Base-by-base conservation (phyloP, 2,329 filamentous ascomycete genomes). In the Neophaeococcomyces mojaviensis region DNA sequence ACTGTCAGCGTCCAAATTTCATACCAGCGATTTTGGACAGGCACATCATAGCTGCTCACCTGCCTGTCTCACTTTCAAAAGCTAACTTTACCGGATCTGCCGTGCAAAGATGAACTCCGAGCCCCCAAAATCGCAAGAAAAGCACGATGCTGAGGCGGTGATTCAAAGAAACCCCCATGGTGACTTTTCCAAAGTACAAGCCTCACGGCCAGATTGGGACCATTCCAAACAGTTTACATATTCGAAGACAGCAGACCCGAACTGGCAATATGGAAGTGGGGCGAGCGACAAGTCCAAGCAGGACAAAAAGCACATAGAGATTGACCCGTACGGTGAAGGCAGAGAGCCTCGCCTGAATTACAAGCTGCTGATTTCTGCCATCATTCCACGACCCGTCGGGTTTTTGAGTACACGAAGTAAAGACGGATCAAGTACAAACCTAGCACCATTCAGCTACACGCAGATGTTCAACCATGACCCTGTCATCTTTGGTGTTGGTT, bases 381-480 rank as follows among this genome's bases (percentile, higher is more conserved):
- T 96, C 55, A 76, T 88, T 13, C 90, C 90, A 1, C 79, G 90
- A 10, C 90, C 90, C 10, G 83, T 96, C 37, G 79, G 78, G 1
- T 79, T 82, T 52, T 64, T 81, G 12, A 74, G 71, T 40, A 83
- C 79, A 1, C 62, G 71, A 30, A 74, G 70, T 2, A 68, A 68
- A 32, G 83, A 88, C 58, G 86, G 85, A 18, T 65, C 59, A 28
- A 71, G 68, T 22, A 79, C 78, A 13, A 97, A 96, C 66, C 74
- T 96, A 2, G 87, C 89, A 0, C 89, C 88, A 0, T 95, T 92
- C 65, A 85, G 79, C 60, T 96, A 92, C 70, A 88, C 88, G 63
- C 84, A 88, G 62, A 66, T 95, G 51, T 74, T 95, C 55, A 81
- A 80, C 64, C 85, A 92, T 62, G 89, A 96, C 61, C 90, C 89